phyloP scores from a whole-genome alignment of 768 basidiomycete genomes.

The Galerina sulciceps region DNA sequence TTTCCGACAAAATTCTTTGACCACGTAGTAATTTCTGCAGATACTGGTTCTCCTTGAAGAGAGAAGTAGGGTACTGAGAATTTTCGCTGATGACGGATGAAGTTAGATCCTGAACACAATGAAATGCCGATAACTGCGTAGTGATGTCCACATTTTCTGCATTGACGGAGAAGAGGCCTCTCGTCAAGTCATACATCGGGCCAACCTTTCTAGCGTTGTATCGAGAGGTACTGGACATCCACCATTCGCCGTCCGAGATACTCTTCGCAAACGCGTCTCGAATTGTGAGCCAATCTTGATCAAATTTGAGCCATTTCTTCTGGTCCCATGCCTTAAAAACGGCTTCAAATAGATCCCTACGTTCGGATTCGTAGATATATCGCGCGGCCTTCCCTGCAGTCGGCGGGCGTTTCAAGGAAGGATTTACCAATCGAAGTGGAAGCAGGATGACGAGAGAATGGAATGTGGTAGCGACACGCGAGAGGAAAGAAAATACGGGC shows the following conservation, averaged over 20 bases:
- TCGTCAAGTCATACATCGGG: not conserved
- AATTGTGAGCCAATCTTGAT: not conserved
- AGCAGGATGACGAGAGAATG: not conserved
- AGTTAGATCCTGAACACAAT: not conserved
- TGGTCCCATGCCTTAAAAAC: not conserved
- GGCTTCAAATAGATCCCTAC: not conserved
- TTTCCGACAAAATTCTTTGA: no score
- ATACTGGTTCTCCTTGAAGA: not conserved
- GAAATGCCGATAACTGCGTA: not conserved
- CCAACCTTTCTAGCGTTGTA: no score
- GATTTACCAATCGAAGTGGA: not conserved
- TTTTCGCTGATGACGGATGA: not conserved
- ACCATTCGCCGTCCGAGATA: not conserved
- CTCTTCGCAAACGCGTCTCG: conserved; percentile 1
- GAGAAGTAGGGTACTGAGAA: not conserved
- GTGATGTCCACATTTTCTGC: not conserved
- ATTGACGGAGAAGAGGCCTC: not conserved
- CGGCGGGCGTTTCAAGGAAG: no score
- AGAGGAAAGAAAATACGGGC: not conserved
- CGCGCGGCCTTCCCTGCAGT: no score
- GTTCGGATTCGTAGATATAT: no score
- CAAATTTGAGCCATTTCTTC: not conserved
- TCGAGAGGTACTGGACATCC: not conserved
- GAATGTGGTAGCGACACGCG: not conserved
- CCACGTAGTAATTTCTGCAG: not conserved